Evolutionary conservation across 441 rosid genomes (phyloP).

Genomic region (Dalechampia spathulata): DNA sequence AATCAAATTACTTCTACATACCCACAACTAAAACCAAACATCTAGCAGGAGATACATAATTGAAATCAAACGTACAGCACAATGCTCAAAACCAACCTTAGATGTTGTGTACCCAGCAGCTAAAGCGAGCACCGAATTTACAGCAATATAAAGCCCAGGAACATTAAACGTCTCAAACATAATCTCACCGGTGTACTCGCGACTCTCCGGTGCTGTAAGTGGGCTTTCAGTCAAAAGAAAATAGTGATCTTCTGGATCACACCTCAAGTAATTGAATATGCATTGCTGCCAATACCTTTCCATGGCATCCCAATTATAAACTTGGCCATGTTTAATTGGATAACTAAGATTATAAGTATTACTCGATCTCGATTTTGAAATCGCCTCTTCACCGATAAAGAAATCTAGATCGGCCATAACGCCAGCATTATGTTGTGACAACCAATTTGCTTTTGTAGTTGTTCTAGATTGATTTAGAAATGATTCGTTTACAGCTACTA

Average conservation of each 20-base stretch:
- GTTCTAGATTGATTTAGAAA: slow-evolving; percentile 67
- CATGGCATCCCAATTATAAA: slow-evolving; percentile 98
- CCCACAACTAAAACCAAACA: not conserved
- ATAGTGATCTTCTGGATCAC: slow-evolving; percentile 99
- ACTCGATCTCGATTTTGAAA: slow-evolving; percentile 65
- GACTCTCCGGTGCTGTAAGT: slow-evolving; percentile 89
- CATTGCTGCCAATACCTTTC: slow-evolving; percentile 99
- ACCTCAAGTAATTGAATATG: slow-evolving; percentile 85
- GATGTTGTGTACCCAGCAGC: slow-evolving; percentile 98
- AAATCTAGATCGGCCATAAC: slow-evolving; percentile 99
- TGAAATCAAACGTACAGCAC: not conserved
- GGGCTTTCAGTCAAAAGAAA: slow-evolving; percentile 96
- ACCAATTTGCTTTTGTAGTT: slow-evolving; percentile 68
- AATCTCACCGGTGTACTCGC: slow-evolving; percentile 97
- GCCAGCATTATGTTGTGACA: slow-evolving; percentile 87
- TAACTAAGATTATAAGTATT: slow-evolving; percentile 66
- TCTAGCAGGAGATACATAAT: not conserved
- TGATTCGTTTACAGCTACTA: slow-evolving; percentile 87
- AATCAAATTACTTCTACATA: not conserved
- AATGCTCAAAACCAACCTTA: slow-evolving; percentile 47
- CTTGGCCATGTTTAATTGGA: slow-evolving; percentile 88
- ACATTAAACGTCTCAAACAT: slow-evolving; percentile 98
- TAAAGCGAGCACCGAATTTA: slow-evolving; percentile 95
- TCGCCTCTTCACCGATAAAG: slow-evolving; percentile 85
- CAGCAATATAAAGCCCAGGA: slow-evolving; percentile 93